phyloP scores from a whole-genome alignment of 2,329 filamentous ascomycete species.

The Pseudogymnoascus sp. region DNA sequence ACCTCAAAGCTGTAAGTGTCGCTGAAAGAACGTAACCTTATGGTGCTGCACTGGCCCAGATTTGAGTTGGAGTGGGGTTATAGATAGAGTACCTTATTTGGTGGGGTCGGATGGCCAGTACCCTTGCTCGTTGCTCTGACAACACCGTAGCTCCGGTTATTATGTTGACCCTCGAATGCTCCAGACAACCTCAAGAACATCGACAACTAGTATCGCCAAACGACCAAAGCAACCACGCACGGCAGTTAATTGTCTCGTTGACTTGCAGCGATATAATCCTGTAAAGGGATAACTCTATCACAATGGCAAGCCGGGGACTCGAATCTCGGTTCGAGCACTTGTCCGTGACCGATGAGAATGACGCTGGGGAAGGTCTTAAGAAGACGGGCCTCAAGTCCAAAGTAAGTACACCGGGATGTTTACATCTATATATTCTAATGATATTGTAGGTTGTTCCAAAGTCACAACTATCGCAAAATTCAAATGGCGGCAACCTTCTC shows the following conservation, averaged over 20 bases:
- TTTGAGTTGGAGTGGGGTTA: conserved; percentile 10
- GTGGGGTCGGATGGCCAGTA: background rate
- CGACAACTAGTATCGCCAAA: conserved; percentile 5
- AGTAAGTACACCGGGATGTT: conserved; percentile 44
- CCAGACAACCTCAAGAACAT: background rate
- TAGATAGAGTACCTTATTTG: background rate
- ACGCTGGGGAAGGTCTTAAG: conserved; percentile 46
- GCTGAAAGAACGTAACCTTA: background rate
- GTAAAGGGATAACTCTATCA: background rate
- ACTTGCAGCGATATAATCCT: background rate
- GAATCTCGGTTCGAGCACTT: conserved; percentile 87
- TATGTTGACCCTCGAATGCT: conserved; percentile 6
- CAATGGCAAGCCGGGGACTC: conserved; percentile 67
- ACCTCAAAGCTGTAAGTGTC: background rate
- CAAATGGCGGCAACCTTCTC: conserved; percentile 70
- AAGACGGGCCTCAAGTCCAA: conserved; percentile 62
- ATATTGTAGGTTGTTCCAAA: conserved; percentile 38
- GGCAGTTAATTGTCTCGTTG: background rate
- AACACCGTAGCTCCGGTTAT: conserved; percentile 6
- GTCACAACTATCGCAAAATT: conserved; percentile 41
- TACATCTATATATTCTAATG: conserved; percentile 14
- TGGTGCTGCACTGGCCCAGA: background rate
- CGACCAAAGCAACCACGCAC: background rate
- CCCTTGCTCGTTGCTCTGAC: conserved; percentile 10
- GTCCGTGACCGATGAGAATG: conserved; percentile 84